Conservation (phyloP, 2,329 filamentous ascomycete species). For the Sporothrix schenckii region DNA sequence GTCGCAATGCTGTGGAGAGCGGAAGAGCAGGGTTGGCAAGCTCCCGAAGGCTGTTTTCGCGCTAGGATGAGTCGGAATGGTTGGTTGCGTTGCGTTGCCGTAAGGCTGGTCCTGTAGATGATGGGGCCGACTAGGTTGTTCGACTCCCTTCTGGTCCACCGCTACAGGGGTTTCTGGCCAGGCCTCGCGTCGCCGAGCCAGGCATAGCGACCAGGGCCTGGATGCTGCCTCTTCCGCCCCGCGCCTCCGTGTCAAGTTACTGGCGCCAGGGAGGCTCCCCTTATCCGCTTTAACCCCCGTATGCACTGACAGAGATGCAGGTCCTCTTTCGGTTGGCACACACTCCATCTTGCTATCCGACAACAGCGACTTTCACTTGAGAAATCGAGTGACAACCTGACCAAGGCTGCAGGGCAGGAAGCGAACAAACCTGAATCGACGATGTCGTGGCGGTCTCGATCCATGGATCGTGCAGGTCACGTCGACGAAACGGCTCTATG, state of each 20-base stretch:
- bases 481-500: background rate
- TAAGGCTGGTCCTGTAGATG: slow-evolving; percentile 11
- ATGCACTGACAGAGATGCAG: background rate
- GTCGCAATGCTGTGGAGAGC: background rate
- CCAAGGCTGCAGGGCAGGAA: background rate
- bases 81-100: slow-evolving; percentile 20
- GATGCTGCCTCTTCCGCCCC: slow-evolving; percentile 5
- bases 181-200: slow-evolving; percentile 5
- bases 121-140: background rate
- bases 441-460: background rate
- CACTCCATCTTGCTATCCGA: background rate
- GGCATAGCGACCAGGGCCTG: background rate
- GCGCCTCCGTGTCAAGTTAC: background rate
- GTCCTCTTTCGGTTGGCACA: background rate
- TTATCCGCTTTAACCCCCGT: background rate
- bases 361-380: background rate
- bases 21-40: slow-evolving; percentile 14
- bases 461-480: background rate
- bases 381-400: background rate
- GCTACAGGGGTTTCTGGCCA: background rate
- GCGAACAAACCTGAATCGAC: background rate
- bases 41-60: background rate
- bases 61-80: background rate
- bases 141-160: background rate
- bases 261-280: slow-evolving; percentile 10